phyloP scores from a whole-genome alignment of 2,329 filamentous ascomycete genomes.

The Biscogniauxia marginata region DNA sequence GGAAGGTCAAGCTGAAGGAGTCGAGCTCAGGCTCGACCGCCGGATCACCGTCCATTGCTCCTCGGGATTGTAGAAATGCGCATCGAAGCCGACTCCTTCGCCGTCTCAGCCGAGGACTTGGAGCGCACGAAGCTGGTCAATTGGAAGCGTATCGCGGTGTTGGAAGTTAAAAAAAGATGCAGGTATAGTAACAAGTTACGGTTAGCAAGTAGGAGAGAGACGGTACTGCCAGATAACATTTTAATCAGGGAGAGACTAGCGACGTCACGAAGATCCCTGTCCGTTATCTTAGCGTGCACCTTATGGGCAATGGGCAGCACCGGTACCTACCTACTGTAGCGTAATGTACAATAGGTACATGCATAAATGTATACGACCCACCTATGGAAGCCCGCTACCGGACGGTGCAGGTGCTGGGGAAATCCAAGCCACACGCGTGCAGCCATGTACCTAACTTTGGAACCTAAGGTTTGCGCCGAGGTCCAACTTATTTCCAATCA shows the following conservation, averaged over 20 bases:
- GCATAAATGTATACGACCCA: too few species aligned
- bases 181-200: too few species aligned
- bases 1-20: slow-evolving; percentile 81
- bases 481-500: slow-evolving; percentile 8
- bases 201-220: not conserved
- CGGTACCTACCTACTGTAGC: too few species aligned
- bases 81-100: slow-evolving; percentile 14
- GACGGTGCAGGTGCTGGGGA: too few species aligned
- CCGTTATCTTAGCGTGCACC: not conserved
- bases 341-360: too few species aligned
- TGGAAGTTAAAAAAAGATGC: not conserved
- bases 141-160: not conserved
- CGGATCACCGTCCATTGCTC: slow-evolving; percentile 69
- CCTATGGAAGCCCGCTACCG: too few species aligned
- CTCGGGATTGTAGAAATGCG: slow-evolving; percentile 6
- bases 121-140: not conserved
- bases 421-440: not conserved
- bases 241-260: slow-evolving; percentile 4
- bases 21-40: slow-evolving; percentile 72
- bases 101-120: not conserved
- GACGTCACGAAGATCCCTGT: slow-evolving; percentile 13
- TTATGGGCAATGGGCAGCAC: not conserved
- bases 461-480: slow-evolving; percentile 17
- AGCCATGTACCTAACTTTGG: not conserved
- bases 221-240: not conserved